Base-by-base conservation (phyloP, 225 moss, liverwort and hornwort genomes). In the Marchantia paleacea region DNA sequence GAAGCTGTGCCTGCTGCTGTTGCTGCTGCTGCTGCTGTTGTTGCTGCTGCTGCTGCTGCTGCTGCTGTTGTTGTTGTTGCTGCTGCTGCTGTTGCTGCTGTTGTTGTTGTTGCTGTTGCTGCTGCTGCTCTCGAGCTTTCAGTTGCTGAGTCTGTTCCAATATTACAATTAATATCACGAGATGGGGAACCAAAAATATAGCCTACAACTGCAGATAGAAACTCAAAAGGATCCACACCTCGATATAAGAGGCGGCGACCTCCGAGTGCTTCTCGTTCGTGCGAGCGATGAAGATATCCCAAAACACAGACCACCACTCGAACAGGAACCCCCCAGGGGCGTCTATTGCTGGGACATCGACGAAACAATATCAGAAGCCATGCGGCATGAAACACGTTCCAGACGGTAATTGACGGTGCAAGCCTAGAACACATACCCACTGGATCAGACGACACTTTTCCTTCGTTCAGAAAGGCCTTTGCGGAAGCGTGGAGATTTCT, bases 251-350 rank as follows among this genome's bases (percentile, higher is more conserved):
- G 51, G 97, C 97, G n/a, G 97, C 97, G 79, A 99, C 97, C 85
- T 99, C 97, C 13, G 97, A 99, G 85, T 99, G 97, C 73, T 99
- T 99, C 85, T 99, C 97, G 65, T 99, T 99, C 7, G 97, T 99
- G 78, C 97, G 95, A 58, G 97, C 97, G 80, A 99, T 99, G 76
- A 99, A 99, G 71, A 99, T 99, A 66, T 99, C 97, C 97, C 97
- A 99, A 80, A 99, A 99, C 9, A 99, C 97, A 19, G 97, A 99
- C 97, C 97, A 99, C 97, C 97, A 99, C 90, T 99, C 97, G 81
- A 99, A 99, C 72, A 99, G 83, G 83, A 99, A 99, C 25, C 97
- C 97, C 78, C 97, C 97, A 20, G 97, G 97, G 62, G 97, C 97
- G 87, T 99, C 97, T 69, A 99, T 99, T 51, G 97, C 97, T 99